Conservation (phyloP, 768 basidiomycete genomes). For the Termitomyces sp. region DNA sequence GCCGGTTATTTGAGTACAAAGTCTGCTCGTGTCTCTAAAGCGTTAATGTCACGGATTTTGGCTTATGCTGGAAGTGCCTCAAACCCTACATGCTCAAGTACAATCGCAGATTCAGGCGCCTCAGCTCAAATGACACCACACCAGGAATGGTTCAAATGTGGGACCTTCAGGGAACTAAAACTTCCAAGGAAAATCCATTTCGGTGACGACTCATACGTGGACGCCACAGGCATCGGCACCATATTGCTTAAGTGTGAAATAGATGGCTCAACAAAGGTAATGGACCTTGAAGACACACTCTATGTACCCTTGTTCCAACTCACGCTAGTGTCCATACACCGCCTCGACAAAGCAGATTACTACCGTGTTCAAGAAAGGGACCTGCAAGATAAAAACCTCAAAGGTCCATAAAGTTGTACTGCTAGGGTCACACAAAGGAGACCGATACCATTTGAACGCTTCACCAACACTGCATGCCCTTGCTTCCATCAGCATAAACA, state of each 20-base stretch:
- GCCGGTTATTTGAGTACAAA: no score
- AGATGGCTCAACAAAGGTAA: neutral
- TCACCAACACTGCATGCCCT: no score
- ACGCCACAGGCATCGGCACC: neutral
- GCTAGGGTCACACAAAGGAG: no score
- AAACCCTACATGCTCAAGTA: neutral
- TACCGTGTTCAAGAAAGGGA: neutral
- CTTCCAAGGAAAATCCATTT: neutral
- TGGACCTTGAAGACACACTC: neutral
- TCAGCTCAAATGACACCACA: no score
- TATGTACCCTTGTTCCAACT: neutral
- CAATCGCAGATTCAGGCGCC: neutral
- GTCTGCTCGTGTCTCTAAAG: no score
- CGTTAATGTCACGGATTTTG: neutral
- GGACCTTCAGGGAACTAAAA: neutral
- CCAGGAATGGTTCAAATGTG: neutral
- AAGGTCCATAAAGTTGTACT: neutral
- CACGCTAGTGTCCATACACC: neutral
- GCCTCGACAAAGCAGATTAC: neutral
- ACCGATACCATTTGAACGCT: no score
- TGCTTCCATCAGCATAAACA: no score
- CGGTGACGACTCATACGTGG: no score
- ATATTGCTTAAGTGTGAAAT: neutral
- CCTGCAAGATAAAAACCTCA: neutral
- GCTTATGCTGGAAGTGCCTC: neutral